Percentiles rank a stretch among this genome's conserved stretches.
These are phyloP conservation scores for Magnusiomyces sp. DNA, from an alignment of 1,139 yeast species.

Conservation along the genomic window DNA sequence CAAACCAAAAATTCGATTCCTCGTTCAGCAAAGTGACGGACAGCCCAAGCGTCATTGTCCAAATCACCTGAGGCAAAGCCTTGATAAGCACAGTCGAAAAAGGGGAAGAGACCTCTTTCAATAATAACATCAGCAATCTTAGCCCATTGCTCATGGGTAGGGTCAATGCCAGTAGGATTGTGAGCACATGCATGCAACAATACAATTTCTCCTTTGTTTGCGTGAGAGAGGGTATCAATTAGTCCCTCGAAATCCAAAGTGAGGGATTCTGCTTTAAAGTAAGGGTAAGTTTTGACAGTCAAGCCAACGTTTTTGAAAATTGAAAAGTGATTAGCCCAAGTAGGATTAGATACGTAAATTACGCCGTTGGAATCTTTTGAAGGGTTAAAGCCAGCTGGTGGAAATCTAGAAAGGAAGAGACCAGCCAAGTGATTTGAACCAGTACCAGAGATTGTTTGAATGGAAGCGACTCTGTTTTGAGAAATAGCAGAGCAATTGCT, in stretches of 20 bases:
- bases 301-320: conserved; percentile 66
- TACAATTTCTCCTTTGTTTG: conserved; percentile 39
- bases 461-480: conserved; percentile 52
- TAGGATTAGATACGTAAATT: conserved; percentile 77
- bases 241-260: conserved; percentile 48
- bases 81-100: conserved; percentile 95
- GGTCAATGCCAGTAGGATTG: conserved; percentile 97
- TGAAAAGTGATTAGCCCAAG: conserved; percentile 94
- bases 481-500: conserved; percentile 46
- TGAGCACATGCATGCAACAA: conserved; percentile 94
- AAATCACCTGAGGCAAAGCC: conserved; percentile 92
- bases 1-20: conserved; percentile 44
- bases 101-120: conserved; percentile 61
- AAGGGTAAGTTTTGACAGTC: conserved; percentile 61
- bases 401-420: conserved; percentile 49
- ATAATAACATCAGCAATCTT: conserved; percentile 55
- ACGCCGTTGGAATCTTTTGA: conserved; percentile 21
- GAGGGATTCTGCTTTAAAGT: conserved; percentile 62
- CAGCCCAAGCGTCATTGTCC: conserved; percentile 77
- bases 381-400: conserved; percentile 32
- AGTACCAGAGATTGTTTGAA: conserved; percentile 89
- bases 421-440: conserved; percentile 93
- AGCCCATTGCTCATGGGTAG: conserved; percentile 78
- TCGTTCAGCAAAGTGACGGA: conserved; percentile 66
- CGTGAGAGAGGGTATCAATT: conserved; percentile 26